Conservation (phyloP, 192 early-diverging fungal species). For the Backusella circina region DNA sequence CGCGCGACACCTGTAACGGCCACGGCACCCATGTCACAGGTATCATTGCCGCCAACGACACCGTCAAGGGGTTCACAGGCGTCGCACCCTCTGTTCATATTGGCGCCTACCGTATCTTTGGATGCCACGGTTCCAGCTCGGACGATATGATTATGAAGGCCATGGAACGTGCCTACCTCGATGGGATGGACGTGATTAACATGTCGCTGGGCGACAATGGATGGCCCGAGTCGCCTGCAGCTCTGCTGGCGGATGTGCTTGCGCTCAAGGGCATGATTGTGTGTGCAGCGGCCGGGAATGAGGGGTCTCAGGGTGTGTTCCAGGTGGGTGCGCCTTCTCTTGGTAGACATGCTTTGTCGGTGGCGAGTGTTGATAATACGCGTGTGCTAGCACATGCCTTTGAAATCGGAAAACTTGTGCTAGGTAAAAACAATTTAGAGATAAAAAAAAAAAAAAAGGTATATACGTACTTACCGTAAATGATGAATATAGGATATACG, state of each 20-base stretch:
- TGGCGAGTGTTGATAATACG: conserved; percentile 56
- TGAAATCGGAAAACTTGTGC: background rate
- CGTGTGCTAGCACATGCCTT: conserved; percentile 18
- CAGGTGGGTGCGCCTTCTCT: conserved; percentile 47
- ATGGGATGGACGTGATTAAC: conserved; percentile 59
- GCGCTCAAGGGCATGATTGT: conserved; percentile 53
- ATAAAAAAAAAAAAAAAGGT: background rate
- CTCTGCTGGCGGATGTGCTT: conserved; percentile 42
- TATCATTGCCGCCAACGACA: conserved; percentile 69
- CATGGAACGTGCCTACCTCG: conserved; percentile 42
- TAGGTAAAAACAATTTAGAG: conserved; percentile 14
- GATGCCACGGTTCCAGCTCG: conserved; percentile 43
- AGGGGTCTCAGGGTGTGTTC: conserved; percentile 57
- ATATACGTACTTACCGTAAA: too few species aligned
- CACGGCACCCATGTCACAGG: conserved; percentile 53
- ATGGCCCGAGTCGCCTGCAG: conserved; percentile 49
- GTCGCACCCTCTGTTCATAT: conserved; percentile 74
- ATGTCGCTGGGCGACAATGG: conserved; percentile 61
- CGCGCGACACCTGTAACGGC: conserved; percentile 44
- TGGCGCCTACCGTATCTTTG: conserved; percentile 66
- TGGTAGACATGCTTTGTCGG: conserved; percentile 47
- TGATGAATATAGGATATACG: conserved; percentile 20
- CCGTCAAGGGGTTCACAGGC: conserved; percentile 50
- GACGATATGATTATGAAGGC: conserved; percentile 57
- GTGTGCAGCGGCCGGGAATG: conserved; percentile 72